Evolutionary conservation across 2,329 filamentous ascomycete genomes (phyloP), one percentile per base, ranked within the genome.

Genomic region (Ceratocystis huliohia): DNA sequence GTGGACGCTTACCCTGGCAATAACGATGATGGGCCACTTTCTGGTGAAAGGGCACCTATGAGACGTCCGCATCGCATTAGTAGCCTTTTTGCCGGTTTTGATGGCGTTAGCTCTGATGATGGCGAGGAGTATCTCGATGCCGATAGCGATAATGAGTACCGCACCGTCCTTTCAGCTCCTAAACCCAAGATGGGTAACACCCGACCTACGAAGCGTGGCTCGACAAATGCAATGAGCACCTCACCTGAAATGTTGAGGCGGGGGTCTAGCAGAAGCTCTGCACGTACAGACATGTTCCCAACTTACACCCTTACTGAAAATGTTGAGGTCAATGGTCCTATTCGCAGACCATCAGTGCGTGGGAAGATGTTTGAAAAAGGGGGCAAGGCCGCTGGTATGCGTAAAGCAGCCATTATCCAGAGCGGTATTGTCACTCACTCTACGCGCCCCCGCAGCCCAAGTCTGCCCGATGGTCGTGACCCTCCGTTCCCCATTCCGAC

Each of bases 401-500:
- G 90, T 62, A 88, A 87, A 72, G 83, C 88, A 57, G 88, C 89
- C 20, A 83, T 94, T 80, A 91, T 93, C 64, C 88, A 91, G 69
- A 93, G 81, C 72, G 88, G 89, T 20, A 87, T 90, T 64, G 84
- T 83, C 30, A 85, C 84, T 10, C 89, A 93, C 70, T 33, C 65
- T 13, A 61, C 67, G 1, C 82, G 84, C 45, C 80, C 86, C 8
- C 78, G 83, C 68, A 91, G 85, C 72, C 86, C 87, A 61, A 90
- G 81, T 73, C 75, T 84, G 65, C 80, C 78, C 63, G 90, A 85
- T 68, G 68, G 78, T 65, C 77, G 74, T 37, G 80, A 84, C 64
- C 92, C 94, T 33, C 94, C 94, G 0, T 96, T 96, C 78, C 92
- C 94, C 0, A 96, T 99, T 5, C 94, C 94, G 0, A 87, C 87